Evolutionary conservation across 176 grass and related monocot genomes (phyloP), one percentile per base, ranked within the genome.

Genomic region (Hordeum marinum): DNA sequence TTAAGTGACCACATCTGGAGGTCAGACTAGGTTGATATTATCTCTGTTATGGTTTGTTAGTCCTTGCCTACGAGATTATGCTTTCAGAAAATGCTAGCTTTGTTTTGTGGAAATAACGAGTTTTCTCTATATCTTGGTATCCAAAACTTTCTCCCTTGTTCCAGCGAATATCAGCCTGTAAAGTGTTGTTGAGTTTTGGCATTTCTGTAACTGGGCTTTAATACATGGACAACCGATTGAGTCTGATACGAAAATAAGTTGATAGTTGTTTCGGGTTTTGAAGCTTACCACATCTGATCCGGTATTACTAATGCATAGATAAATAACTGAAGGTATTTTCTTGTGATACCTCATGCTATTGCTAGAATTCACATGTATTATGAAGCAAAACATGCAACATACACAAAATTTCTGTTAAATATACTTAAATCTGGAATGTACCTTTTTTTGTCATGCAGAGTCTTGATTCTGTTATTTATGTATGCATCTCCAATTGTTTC

Each of bases 401-500:
- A 39, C 26, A 63, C 36, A 66, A 66, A n/a, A 36, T 77, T 70
- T n/a, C 27, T 26, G 7, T 25, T 24, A 39, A 20, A 67, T 57
- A 26, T 66, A 66, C 36, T 13, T 74, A 6, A 6, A 70, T 9
- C 21, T 83, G 17, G 29, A 61, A 61, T 69, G 20, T 63, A 3
- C 24, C 15, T 77, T 80, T 84, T 15, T 63, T 18, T 79, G 62
- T 41, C 29, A 37, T 21, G 55, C 31, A 41, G 34, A 39, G 12
- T 84, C 43, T 69, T 82, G 21, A 37, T 40, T 67, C 15, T 68
- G 26, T 45, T 66, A 83, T 61, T 90, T 14, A 68, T 68, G 37
- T 85, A 42, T 92, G 73, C 18, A 73, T 77, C 59, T 68, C 29
- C 41, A 78, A 87, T 62, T 88, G 48, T 89, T 91, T 54, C 26